A percentile compares a stretch with the other conserved stretches of the same genome.
Conservation (phyloP, 2,329 filamentous ascomycete species). For the Neonectria hederae region DNA sequence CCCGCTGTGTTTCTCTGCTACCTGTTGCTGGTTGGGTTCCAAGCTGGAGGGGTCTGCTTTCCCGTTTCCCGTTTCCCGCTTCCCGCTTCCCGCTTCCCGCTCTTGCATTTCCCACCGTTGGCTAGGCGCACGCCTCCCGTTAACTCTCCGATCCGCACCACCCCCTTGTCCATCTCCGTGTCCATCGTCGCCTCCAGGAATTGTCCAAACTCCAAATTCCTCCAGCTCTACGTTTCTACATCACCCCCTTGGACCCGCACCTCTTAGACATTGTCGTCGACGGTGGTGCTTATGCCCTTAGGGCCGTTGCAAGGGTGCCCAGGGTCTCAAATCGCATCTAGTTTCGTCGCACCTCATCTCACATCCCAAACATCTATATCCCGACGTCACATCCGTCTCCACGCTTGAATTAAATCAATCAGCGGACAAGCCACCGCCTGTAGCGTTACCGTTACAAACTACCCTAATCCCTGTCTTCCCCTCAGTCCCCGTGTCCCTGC, state of each 20-base stretch:
- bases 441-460: not conserved
- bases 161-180: not conserved
- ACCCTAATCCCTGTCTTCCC: slow-evolving; percentile 7
- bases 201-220: not conserved
- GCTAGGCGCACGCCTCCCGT: slow-evolving; percentile 17
- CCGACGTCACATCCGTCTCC: slow-evolving; percentile 30
- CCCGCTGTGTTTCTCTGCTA: not conserved
- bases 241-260: not conserved
- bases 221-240: not conserved
- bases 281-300: not conserved
- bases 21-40: not conserved
- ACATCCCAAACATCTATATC: slow-evolving; percentile 26
- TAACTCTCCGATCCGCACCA: not conserved
- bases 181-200: not conserved
- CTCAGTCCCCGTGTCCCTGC: no score
- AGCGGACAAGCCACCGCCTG: slow-evolving; percentile 15
- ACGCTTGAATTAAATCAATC: slow-evolving; percentile 10
- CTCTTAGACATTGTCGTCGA: slow-evolving; percentile 7
- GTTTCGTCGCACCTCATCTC: slow-evolving; percentile 36
- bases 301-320: slow-evolving; percentile 6
- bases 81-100: slow-evolving; percentile 25
- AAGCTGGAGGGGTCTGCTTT: not conserved
- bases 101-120: slow-evolving; percentile 21
- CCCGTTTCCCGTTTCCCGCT: slow-evolving; percentile 15
- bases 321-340: slow-evolving; percentile 2